These are phyloP conservation scores for Phyllosticta citrichinensis DNA, from an alignment of 2,329 filamentous ascomycete species.

Conservation along the genomic window DNA sequence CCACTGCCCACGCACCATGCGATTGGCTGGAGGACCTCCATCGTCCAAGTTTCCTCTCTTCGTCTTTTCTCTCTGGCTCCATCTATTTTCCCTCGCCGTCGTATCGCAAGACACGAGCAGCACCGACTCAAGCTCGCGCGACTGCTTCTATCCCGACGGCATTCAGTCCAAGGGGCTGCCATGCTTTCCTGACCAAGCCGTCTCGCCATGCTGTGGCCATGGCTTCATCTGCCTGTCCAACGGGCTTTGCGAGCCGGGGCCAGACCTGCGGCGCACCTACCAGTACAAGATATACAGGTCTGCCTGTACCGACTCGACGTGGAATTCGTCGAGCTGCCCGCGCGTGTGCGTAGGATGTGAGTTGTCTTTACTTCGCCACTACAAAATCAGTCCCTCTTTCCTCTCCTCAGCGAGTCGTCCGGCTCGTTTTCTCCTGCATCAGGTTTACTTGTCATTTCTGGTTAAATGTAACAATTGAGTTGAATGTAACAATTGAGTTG, in stretches of 20 bases:
- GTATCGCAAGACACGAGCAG: constrained; percentile 1
- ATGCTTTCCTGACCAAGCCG: constrained; percentile 13
- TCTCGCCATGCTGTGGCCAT: constrained; percentile 18
- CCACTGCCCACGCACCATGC: not conserved
- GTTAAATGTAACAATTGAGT: not conserved
- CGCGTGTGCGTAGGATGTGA: constrained; percentile 14
- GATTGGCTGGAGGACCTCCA: not conserved
- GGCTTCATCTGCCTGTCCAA: constrained; percentile 17
- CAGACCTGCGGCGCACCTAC: constrained; percentile 12
- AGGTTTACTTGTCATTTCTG: not conserved
- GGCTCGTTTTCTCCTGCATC: not conserved
- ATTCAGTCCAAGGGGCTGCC: constrained; percentile 13
- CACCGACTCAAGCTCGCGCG: constrained; percentile 3
- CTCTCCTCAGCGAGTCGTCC: no score
- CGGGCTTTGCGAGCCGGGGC: constrained; percentile 16
- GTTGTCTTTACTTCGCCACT: not conserved
- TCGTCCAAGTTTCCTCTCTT: not conserved
- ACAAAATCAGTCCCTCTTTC: no score
- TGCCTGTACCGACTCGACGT: constrained; percentile 16
- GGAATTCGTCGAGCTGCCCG: constrained; percentile 17
- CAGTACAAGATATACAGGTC: constrained; percentile 16
- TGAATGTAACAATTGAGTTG: not conserved
- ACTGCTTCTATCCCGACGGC: constrained; percentile 17
- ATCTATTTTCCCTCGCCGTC: not conserved
- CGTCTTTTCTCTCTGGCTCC: not conserved